phyloP scores from a whole-genome alignment of 192 early-diverging fungal genomes.

The Ambispora gerdemannii region DNA sequence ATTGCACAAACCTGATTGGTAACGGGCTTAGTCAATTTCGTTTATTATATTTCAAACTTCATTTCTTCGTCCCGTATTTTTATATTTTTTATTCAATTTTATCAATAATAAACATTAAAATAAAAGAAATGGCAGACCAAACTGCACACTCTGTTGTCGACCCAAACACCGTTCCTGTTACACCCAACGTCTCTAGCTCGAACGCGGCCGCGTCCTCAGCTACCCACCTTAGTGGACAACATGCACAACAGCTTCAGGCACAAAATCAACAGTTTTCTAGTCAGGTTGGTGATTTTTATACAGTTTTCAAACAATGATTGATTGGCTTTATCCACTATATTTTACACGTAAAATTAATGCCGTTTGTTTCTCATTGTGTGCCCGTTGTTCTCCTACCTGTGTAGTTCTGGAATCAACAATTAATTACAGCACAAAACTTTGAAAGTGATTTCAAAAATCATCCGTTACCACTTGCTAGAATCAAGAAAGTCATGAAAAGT shows the following conservation, averaged over 20 bases:
- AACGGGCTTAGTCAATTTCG: neutral
- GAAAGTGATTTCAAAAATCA: conserved; percentile 93
- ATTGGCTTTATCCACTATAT: neutral
- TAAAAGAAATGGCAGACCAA: conserved; percentile 18
- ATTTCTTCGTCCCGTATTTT: too few relatives aligned
- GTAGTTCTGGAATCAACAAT: conserved; percentile 74
- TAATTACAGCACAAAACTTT: conserved; percentile 59
- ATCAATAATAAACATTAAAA: neutral
- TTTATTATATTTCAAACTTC: neutral
- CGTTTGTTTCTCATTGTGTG: conserved; percentile 30
- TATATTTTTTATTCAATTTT: too few relatives aligned
- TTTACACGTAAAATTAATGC: neutral
- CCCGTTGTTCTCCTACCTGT: too few relatives aligned
- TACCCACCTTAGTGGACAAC: conserved; percentile 16
- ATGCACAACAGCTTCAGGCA: conserved; percentile 12
- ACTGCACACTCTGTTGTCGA: conserved; percentile 11
- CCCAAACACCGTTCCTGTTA: neutral
- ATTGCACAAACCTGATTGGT: neutral
- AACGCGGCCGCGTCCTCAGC: neutral
- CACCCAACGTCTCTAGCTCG: neutral
- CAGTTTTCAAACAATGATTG: neutral
- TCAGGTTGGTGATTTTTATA: conserved; percentile 9
- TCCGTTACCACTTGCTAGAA: conserved; percentile 86
- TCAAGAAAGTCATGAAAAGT: conserved; percentile 99
- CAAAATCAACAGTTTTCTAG: conserved; percentile 23